Evolutionary conservation across 176 grass and related monocot genomes (phyloP).

Genomic region (Chloris gayana): DNA sequence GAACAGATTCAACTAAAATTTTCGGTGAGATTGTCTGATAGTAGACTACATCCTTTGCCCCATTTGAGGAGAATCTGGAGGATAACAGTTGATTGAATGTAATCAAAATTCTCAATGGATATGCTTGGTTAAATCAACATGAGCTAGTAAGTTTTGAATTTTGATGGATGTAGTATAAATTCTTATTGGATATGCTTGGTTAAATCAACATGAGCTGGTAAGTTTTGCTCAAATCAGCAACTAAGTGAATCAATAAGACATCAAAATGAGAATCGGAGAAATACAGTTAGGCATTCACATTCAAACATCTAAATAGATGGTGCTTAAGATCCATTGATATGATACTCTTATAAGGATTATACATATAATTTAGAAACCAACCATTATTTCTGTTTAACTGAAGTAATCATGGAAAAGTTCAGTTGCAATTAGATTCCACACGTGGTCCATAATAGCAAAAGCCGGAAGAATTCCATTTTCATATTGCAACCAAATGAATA

Average conservation of each 20-base stretch:
- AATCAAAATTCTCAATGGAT: neutral
- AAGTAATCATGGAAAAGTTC: slow-evolving; percentile 8
- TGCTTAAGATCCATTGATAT: neutral
- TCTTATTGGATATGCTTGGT: neutral
- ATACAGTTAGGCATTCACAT: neutral
- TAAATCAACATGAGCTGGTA: neutral
- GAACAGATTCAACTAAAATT: slow-evolving; percentile 69
- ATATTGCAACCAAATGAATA: neutral
- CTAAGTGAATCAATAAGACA: neutral
- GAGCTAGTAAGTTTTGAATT: neutral
- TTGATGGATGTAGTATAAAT: slow-evolving; percentile 25
- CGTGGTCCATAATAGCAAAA: neutral
- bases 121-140: neutral
- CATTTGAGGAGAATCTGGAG: slow-evolving; percentile 63
- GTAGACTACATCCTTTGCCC: slow-evolving; percentile 63
- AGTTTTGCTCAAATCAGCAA: slow-evolving; percentile 9
- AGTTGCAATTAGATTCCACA: neutral
- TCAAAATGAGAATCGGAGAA: neutral
- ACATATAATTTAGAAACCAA: neutral
- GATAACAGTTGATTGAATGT: slow-evolving; percentile 31
- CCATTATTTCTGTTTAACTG: neutral
- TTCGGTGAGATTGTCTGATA: slow-evolving; percentile 76
- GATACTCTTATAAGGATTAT: slow-evolving; percentile 1
- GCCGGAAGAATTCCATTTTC: neutral
- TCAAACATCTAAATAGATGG: neutral